A percentile compares a stretch with the other conserved stretches of the same genome.
Conservation (phyloP, 352 stramenopile genomes). For the Blastocystis sp. region DNA sequence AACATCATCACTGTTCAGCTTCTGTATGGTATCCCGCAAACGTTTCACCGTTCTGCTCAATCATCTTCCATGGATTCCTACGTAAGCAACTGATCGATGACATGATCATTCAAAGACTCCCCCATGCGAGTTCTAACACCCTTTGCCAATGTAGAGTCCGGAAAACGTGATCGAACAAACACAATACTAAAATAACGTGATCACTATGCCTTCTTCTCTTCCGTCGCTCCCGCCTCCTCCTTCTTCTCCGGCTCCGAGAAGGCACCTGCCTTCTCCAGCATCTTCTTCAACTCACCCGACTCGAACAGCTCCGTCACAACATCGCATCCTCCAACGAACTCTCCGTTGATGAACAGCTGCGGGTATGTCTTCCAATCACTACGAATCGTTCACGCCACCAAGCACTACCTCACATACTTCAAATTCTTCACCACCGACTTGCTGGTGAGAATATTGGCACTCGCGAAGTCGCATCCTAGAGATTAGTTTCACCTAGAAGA, state of each 20-base stretch:
- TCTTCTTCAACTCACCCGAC: conserved; percentile 72
- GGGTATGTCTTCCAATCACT: conserved; percentile 61
- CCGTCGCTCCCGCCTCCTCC: neutral
- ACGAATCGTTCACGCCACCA: neutral
- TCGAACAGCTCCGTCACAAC: conserved; percentile 80
- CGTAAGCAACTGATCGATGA: too few species aligned
- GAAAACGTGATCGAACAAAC: too few species aligned
- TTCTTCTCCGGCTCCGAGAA: conserved; percentile 30
- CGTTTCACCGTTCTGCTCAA: too few species aligned
- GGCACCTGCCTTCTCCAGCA: conserved; percentile 64
- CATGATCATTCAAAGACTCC: too few species aligned
- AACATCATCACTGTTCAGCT: too few species aligned
- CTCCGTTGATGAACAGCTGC: conserved; percentile 78
- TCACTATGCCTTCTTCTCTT: too few species aligned
- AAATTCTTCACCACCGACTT: conserved; percentile 51
- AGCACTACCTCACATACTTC: conserved; percentile 43
- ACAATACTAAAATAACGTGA: conserved; percentile 2
- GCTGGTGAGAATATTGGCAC: conserved; percentile 71
- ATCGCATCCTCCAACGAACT: conserved; percentile 78
- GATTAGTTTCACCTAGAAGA: neutral
- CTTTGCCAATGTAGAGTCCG: too few species aligned
- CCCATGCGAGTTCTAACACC: too few species aligned
- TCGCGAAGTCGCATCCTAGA: conserved; percentile 75
- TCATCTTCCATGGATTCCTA: too few species aligned
- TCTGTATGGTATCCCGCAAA: too few species aligned